phyloP scores from a whole-genome alignment of 805 yeast genomes.

The Saccharomycopsis schoenii region DNA sequence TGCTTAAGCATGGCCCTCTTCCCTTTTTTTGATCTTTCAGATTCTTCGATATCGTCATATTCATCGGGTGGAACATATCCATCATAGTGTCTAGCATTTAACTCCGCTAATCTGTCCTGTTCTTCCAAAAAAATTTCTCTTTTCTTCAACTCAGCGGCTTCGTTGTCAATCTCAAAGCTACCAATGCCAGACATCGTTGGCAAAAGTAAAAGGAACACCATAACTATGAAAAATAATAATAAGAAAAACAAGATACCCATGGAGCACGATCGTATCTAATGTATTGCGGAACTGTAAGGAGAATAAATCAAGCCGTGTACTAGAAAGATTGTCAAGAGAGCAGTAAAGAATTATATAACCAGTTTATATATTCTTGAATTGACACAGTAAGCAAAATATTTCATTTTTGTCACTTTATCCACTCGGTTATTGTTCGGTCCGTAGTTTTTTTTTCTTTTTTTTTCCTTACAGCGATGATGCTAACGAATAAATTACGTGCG shows the following conservation, averaged over 20 bases:
- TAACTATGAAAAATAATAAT: conserved; percentile 4
- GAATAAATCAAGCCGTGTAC: neutral
- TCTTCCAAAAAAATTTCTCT: neutral
- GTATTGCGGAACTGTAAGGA: neutral
- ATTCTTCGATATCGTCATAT: conserved; percentile 6
- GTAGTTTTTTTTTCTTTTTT: neutral
- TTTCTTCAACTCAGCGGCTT: neutral
- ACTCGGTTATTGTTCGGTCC: neutral
- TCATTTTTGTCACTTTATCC: neutral
- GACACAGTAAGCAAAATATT: neutral
- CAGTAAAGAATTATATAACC: no score
- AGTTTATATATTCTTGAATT: neutral
- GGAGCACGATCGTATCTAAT: neutral
- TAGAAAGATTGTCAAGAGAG: neutral
- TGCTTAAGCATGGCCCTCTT: conserved; percentile 7
- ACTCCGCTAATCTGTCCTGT: neutral
- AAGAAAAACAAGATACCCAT: conserved; percentile 14
- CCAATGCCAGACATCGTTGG: conserved; percentile 17
- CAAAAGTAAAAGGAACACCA: conserved; percentile 11
- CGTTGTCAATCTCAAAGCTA: conserved; percentile 13
- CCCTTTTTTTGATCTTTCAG: neutral
- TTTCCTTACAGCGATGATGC: neutral
- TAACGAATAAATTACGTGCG: neutral
- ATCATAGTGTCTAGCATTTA: neutral
- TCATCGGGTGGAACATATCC: conserved; percentile 18